Evolutionary conservation across 2,329 filamentous ascomycete species (phyloP), one percentile per base, ranked within the genome.

Genomic region (Pseudogymnoascus sp.): DNA sequence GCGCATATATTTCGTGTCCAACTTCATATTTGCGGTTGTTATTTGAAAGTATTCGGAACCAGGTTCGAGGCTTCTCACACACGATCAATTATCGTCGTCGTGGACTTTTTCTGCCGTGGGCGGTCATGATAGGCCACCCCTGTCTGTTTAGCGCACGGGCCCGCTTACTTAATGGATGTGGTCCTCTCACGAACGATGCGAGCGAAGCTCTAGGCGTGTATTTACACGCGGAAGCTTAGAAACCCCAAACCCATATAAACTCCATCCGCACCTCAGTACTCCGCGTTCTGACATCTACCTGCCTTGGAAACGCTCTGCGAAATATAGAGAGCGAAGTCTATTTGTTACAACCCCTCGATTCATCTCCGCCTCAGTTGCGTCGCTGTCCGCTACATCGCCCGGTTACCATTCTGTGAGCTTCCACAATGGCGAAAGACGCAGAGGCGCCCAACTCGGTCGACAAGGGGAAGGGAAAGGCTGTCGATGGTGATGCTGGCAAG

Each of bases 381-480:
- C 34, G 23, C 39, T 62, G 25, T 45, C 51, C 51, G 51, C 51
- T 34, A 57, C 28, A 57, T 57, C 51, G 51, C n/a, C 34, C 51
- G 28, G 10, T 14, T 57, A 57, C 51, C 61, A 39, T 62, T 62
- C 61, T 21, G 34, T 63, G 65, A 67, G 67, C 68, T 70, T 70
- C 70, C 77, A 83, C 78, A 79, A 96, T 98, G 95, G 93, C 93
- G 80, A 90, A 96, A 83, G 92, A 96, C 79, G 91, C 89, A 81
- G 90, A 96, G 80, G 85, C 88, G 83, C 84, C 90, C 77, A 90
- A 90, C 79, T 81, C 89, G 76, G 84, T 87, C 77, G 92, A 96
- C 79, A 98, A 98, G 85, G 93, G 92, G 79, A 99, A 99, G 83
- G 93, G 87, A 76, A 99, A 98, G 83, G 92, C 88, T 68, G 83